Evolutionary conservation across 495 filamentous ascomycete genomes (phyloP), one percentile per base, ranked within the genome.

Genomic region (Glarea lozoyensis): DNA sequence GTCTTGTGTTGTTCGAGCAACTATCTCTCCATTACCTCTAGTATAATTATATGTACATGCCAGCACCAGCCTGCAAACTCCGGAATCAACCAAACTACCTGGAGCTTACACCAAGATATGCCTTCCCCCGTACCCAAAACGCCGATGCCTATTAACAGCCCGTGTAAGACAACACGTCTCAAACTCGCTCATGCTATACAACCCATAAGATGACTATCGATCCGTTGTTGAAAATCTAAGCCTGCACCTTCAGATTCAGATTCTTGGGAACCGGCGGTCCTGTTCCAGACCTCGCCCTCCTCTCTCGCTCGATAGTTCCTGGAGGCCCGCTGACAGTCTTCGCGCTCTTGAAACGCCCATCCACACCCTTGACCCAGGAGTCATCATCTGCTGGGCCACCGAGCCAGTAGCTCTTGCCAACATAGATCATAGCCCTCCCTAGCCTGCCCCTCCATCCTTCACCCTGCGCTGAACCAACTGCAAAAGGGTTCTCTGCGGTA

Each of bases 361-460:
- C 66, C 25, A 83, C 60, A 1, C 66, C 68, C 37, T 65, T 60
- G 48, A 77, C 68, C 82, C 82, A 87, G 50, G 68, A 56, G 36
- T 66, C 62, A 40, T 74, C 75, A 40, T 74, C 75, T 18, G 70
- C 65, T 45, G 59, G 58, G 9, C 58, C 58, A 10, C 64, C 86
- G 6, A 90, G 59, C 88, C 88, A 95, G 59, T 90, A 94, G 40
- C 66, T 66, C 48, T 66, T 72, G 15, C 81, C 81, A 15, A 88
- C 59, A 3, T 67, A 61, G 13, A 93, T 70, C 84, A 95, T 82
- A 2, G 66, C 48, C 22, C 88, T 65, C 2, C 86, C 88, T 18
- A 88, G 49, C 58, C 71, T 75, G 16, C 88, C 88, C 56, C 73
- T 65, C 81, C 82, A 86, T 0, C 88, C 88, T 40, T 79, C 70